Evolutionary conservation across 108 stramenopile genomes (phyloP), one percentile per base, ranked within the genome.

Genomic region (Poteriospumella lacustris): DNA sequence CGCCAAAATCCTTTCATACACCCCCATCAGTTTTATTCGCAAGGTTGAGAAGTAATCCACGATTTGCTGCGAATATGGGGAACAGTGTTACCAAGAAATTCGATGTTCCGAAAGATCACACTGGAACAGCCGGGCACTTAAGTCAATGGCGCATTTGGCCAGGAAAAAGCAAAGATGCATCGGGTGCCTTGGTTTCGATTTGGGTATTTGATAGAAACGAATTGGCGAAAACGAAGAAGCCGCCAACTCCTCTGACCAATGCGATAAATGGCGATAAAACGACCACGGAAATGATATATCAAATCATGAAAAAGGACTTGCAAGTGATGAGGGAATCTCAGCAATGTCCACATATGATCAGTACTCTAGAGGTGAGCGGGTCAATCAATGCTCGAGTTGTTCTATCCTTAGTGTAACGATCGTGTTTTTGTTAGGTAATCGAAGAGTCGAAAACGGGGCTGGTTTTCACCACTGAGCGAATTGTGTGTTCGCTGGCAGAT

Each of bases 401-500:
- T 73, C 31, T 33, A 56, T 73, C 5, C 33, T 29, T 34, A 36
- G 26, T 73, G 3, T 73, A 26, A 39, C 47, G 12, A 12, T 42
- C 26, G 24, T 42, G 26, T 73, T 5, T 73, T 5, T 64, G 33
- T 73, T 73, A 73, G 70, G 41, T 42, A 3, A 56, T 73, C 31
- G 70, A 73, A 73, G 70, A 73, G 3, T 44, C 44, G 5, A 44
- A 56, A 38, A 34, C 43, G 9, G 33, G 40, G 9, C 9, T 73
- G 9, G 70, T 56, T 19, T 73, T 73, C 31, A 56, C 47, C 36
- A 73, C 70, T 28, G 70, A 73, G 31, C 38, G 70, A 56, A 73
- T 73, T 42, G 41, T 73, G 9, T 73, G 70, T 56, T 73, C 70
- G 26, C 70, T 73, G 47, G 70, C 70, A 26, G 70, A 73, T 56